phyloP scores from a whole-genome alignment of 2,329 filamentous ascomycete genomes.

The Alternaria arbusti region DNA sequence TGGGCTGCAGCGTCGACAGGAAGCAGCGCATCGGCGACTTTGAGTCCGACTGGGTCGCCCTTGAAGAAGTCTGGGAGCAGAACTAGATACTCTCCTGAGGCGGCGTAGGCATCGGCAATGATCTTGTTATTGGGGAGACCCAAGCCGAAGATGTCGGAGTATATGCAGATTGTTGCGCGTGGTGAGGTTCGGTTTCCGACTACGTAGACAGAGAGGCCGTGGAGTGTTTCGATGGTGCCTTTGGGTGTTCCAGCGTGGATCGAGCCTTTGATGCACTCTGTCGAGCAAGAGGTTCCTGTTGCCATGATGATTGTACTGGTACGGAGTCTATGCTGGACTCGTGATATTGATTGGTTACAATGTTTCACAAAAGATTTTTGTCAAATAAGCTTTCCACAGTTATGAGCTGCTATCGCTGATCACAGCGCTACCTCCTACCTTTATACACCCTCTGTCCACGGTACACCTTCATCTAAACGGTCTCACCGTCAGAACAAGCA shows the following conservation, averaged over 20 bases:
- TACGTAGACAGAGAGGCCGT: constrained; percentile 31
- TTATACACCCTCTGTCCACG: not conserved
- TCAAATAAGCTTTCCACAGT: too few species aligned
- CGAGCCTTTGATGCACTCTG: constrained; percentile 41
- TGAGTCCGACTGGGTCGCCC: constrained; percentile 26
- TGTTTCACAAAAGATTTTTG: not conserved
- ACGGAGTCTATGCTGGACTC: not conserved
- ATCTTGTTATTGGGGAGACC: constrained; percentile 35
- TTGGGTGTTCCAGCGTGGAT: constrained; percentile 44
- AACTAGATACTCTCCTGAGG: constrained; percentile 28
- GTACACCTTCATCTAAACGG: not conserved
- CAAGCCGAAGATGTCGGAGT: constrained; percentile 34
- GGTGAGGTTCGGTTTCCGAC: constrained; percentile 24
- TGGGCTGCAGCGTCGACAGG: constrained; percentile 47
- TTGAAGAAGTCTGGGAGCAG: constrained; percentile 35
- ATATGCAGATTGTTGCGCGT: constrained; percentile 28
- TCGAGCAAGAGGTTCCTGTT: constrained; percentile 11
- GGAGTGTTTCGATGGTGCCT: constrained; percentile 21
- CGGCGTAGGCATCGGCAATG: constrained; percentile 32
- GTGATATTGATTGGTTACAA: too few species aligned
- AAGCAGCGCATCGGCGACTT: constrained; percentile 45
- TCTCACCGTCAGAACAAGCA: not conserved
- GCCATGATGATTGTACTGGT: not conserved
- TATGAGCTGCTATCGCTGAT: not conserved
- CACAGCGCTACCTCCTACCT: not conserved